Percentiles rank a stretch among this genome's conserved stretches.
phyloP scores from a whole-genome alignment of 371 early-diverging fungal genomes.

The Apophysomyces elegans region DNA sequence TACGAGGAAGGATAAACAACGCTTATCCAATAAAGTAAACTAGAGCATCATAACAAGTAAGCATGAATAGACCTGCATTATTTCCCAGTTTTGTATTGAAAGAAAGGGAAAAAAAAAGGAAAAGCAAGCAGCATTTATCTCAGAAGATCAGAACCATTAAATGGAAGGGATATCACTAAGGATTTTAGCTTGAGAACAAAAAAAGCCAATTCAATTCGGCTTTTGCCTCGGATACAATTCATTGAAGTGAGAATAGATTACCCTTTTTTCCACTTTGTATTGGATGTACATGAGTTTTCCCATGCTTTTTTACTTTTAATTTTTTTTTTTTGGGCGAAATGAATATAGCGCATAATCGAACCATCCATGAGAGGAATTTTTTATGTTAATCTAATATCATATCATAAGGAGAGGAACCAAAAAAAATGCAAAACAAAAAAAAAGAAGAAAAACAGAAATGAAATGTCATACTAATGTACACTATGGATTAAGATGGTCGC shows the following conservation, averaged over 20 bases:
- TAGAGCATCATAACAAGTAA: too few species aligned
- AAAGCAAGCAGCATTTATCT: too few species aligned
- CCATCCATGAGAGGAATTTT: neutral
- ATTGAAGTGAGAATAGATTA: neutral
- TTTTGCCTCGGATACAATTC: neutral
- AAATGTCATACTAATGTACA: neutral
- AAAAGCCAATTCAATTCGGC: too few species aligned
- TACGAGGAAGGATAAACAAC: too few species aligned
- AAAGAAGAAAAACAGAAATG: neutral
- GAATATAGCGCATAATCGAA: neutral
- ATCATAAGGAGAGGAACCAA: neutral
- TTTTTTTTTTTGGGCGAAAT: neutral
- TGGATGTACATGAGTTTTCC: neutral
- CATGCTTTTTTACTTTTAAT: neutral
- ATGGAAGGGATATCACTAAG: too few species aligned
- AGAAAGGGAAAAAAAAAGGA: too few species aligned
- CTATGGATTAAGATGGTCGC: neutral
- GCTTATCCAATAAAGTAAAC: too few species aligned
- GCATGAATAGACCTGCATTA: too few species aligned
- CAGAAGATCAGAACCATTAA: too few species aligned
- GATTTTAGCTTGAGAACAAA: too few species aligned
- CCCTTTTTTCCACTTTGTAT: neutral
- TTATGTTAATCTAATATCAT: neutral
- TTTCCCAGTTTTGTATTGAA: too few species aligned
- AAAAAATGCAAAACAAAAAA: slow-evolving; percentile 5